A percentile compares a stretch with the other conserved stretches of the same genome.
Conservation (phyloP, 768 basidiomycete genomes). For the Pisolithus sp. region DNA sequence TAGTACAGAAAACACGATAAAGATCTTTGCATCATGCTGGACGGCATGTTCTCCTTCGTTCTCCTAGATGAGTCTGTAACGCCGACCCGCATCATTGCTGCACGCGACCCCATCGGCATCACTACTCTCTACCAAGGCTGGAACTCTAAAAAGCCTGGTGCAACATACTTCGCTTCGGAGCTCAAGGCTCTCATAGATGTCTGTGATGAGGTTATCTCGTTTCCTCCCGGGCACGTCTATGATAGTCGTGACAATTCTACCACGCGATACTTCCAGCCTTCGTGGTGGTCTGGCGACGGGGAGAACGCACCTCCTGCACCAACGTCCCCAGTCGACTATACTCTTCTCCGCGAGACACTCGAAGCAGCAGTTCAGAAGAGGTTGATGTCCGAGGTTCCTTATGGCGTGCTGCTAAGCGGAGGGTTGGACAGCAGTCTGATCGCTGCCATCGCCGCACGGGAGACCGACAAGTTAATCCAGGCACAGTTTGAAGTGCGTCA, state of each 20-base stretch:
- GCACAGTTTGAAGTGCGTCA: conserved; percentile 71
- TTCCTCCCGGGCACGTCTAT: conserved; percentile 96
- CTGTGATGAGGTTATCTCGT: conserved; percentile 90
- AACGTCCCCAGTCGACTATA: conserved; percentile 55
- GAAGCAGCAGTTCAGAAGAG: conserved; percentile 92
- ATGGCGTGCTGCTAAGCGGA: conserved; percentile 92
- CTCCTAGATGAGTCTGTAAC: conserved; percentile 88
- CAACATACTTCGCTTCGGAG: conserved; percentile 91
- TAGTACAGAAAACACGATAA: conserved; percentile 84
- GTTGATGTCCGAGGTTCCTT: conserved; percentile 97
- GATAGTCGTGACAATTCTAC: conserved; percentile 79
- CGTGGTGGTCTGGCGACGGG: conserved; percentile 84
- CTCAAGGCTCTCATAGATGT: conserved; percentile 87
- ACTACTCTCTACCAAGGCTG: conserved; percentile 99
- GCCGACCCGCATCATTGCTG: conserved; percentile 88
- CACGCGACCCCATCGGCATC: conserved; percentile 95
- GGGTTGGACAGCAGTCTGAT: conserved; percentile 96
- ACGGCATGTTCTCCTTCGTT: conserved; percentile 99
- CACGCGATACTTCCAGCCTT: conserved; percentile 78
- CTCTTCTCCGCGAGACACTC: conserved; percentile 67
- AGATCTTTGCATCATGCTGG: conserved; percentile 71
- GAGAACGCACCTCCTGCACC: conserved; percentile 53
- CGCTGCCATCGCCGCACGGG: conserved; percentile 88
- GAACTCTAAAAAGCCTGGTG: conserved; percentile 75
- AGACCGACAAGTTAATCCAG: conserved; percentile 86